Base-by-base conservation (phyloP, 2,329 filamentous ascomycete species). In the Hawksworthiomyces lignivorus region DNA sequence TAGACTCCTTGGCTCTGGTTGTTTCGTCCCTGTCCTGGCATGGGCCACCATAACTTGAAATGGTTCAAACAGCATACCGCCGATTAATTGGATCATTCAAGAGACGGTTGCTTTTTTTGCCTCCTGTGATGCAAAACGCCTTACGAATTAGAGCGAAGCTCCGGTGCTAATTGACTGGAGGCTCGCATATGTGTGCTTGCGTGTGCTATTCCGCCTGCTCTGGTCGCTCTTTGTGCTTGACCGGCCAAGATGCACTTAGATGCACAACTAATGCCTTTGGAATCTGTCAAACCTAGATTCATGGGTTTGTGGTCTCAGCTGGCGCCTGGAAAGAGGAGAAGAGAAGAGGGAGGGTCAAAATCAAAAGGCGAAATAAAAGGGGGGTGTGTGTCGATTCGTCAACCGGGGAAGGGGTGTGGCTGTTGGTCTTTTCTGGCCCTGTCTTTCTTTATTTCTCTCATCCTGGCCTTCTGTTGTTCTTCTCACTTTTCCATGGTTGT, bases 241-340 rank as follows among this genome's bases (percentile, higher is more conserved):
- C n/a, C n/a, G n/a, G n/a, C n/a, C n/a, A n/a, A n/a, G n/a, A n/a
- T n/a, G n/a, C n/a, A n/a, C n/a, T n/a, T 36, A 19, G 38, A 32
- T 44, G 19, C 41, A 39, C 46, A 43, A 34, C 35, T 15, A 36
- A n/a, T n/a, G n/a, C 24, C 40, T 37, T 41, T 39, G 39, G 48
- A 46, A 46, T 45, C 36, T 39, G 36, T 42, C 40, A 48, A 48
- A 50, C 48, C 46, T 50, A 43, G 45, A 38, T 31, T 33, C 45
- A 38, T 28, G 38, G 38, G 24, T 33, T 37, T 32, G 36, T 39
- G 33, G 41, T 36, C 33, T 36, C 40, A 26, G 36, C 33, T 21
- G 38, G 34, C 22, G 36, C 33, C n/a, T 31, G 36, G 17, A n/a
- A 30, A 22, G 10, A 22, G n/a, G 10, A 36, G 18, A 24, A 40